Evolutionary conservation across 345 rosid species (phyloP), one percentile per base, ranked within the genome.

Genomic region (Punica granatum): DNA sequence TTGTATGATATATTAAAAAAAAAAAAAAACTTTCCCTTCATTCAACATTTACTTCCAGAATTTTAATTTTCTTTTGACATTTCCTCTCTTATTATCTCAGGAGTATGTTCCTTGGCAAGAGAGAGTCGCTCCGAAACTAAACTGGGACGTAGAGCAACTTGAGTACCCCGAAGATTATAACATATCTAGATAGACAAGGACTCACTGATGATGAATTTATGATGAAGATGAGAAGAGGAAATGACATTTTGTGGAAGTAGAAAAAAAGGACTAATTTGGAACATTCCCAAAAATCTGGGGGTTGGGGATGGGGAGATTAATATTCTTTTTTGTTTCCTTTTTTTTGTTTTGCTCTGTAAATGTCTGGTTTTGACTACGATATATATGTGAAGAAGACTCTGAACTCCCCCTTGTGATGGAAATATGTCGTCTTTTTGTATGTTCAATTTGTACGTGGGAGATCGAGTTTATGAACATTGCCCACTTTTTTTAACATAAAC

Each of bases 41-140:
- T 56, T 31, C 31, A 26, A 56, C 31, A 56, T 56, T 53, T 21
- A 56, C 31, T 1, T 8, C 3, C 2, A 23, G 21, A 10, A 56
- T 25, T 14, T 49, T 7, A 1, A 32, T 31, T 69, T 44, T 14
- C 23, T 37, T 26, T 42, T 25, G 42, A 15, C 19, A 21, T 14
- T 62, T 65, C 42, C 65, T 46, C 56, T 5, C 44, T 59, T 54
- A 33, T 56, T 67, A 30, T 67, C 33, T 23, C 63, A 94, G 99
- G 97, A 91, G 58, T 94, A 94, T 37, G 90, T 88, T 41, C 99
- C 99, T 4, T 83, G 90, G 71, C 98, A 82, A 67, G 98, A 91
- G 71, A 80, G 86, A 70, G 93, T 79, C 65, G 92, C 90, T 59
- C 77, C 97, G 5, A 89, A 83, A 79, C 78, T 90, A 83, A 86